Evolutionary conservation across 139 green algal species (phyloP).

Genomic region (Chlorella sp.): DNA sequence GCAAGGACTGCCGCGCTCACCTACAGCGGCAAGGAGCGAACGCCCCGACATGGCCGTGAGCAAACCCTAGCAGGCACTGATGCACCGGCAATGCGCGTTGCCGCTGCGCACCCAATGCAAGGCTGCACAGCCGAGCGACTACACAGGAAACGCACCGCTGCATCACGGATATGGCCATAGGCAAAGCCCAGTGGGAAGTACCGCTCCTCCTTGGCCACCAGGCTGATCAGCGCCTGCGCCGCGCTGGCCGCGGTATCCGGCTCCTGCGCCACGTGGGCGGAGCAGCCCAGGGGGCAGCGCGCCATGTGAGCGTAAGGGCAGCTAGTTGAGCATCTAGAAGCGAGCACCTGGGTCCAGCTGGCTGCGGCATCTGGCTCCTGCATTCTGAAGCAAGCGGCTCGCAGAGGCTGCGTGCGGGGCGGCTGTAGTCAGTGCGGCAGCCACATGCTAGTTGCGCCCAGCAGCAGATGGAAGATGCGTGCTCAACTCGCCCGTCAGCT

Average conservation of each 20-base stretch:
- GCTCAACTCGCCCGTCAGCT: too few species aligned
- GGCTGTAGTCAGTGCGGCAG: neutral
- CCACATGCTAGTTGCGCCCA: too few species aligned
- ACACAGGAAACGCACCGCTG: neutral
- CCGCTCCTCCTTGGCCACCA: slow-evolving; percentile 41
- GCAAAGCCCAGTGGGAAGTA: slow-evolving; percentile 61
- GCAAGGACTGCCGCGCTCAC: too few species aligned
- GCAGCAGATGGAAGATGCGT: too few species aligned
- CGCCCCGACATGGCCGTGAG: too few species aligned
- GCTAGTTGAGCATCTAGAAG: neutral
- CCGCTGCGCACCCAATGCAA: too few species aligned
- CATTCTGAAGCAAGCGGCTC: too few species aligned
- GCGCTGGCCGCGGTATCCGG: slow-evolving; percentile 53
- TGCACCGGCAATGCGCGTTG: too few species aligned
- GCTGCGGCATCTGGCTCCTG: neutral
- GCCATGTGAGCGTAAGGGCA: neutral
- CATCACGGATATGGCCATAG: slow-evolving; percentile 55
- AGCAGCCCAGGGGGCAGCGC: neutral
- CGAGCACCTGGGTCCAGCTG: neutral
- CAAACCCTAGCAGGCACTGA: too few species aligned
- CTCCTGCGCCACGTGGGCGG: slow-evolving; percentile 40
- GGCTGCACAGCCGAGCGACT: neutral
- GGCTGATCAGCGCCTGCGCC: slow-evolving; percentile 50
- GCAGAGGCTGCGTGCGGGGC: too few species aligned
- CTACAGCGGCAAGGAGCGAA: too few species aligned